A percentile compares a stretch with the other conserved stretches of the same genome.
Conservation (phyloP, 805 yeast species). For the Candida pseudofarinosa region DNA sequence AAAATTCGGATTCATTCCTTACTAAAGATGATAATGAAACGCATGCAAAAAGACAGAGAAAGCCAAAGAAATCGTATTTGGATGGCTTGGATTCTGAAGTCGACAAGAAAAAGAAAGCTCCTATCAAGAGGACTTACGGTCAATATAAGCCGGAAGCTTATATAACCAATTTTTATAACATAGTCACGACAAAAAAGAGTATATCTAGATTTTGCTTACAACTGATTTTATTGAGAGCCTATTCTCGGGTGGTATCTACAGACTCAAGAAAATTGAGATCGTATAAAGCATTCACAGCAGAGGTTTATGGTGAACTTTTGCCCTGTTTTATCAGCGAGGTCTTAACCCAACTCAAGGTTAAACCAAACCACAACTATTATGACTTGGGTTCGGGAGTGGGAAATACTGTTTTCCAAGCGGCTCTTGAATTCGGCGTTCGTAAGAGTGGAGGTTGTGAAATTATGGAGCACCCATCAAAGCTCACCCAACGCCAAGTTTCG, state of each 20-base stretch:
- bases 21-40: background rate
- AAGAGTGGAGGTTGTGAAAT: conserved; percentile 84
- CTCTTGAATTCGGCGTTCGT: conserved; percentile 76
- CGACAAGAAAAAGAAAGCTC: background rate
- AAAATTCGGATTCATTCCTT: background rate
- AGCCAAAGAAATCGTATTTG: background rate
- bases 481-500: conserved; percentile 56
- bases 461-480: conserved; percentile 73
- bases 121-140: background rate
- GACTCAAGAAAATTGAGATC: conserved; percentile 56
- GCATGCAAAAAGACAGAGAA: background rate
- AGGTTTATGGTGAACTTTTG: conserved; percentile 85
- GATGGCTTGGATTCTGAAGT: background rate
- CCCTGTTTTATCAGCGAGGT: conserved; percentile 72
- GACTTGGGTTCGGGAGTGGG: conserved; percentile 96
- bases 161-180: conserved; percentile 14
- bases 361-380: conserved; percentile 56
- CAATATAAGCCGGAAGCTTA: background rate
- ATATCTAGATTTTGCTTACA: conserved; percentile 47
- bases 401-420: conserved; percentile 84
- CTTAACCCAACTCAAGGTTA: conserved; percentile 52
- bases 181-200: conserved; percentile 15
- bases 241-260: conserved; percentile 77
- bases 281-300: conserved; percentile 84
- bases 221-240: conserved; percentile 68